Conservation (phyloP, 2,329 filamentous ascomycete species). For the Periconia sp. region DNA sequence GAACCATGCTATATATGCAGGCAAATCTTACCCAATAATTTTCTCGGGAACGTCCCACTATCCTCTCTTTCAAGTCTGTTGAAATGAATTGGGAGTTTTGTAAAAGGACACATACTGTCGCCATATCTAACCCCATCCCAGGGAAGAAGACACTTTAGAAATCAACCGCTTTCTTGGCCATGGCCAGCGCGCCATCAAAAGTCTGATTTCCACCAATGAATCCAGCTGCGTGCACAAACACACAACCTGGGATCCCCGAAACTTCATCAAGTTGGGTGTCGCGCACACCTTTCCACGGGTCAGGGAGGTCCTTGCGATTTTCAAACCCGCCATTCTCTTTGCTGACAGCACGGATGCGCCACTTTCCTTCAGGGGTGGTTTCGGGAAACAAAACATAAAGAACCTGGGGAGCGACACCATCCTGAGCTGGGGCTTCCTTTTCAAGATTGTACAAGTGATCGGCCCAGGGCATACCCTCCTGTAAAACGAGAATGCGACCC, state of each 20-base stretch:
- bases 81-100: too few species aligned
- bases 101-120: too few species aligned
- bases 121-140: too few species aligned
- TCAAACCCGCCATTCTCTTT: slow-evolving; percentile 82
- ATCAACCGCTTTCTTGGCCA: slow-evolving; percentile 76
- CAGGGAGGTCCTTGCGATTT: slow-evolving; percentile 87
- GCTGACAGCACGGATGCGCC: slow-evolving; percentile 93
- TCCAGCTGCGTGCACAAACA: slow-evolving; percentile 92
- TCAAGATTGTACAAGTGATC: slow-evolving; percentile 93
- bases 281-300: slow-evolving; percentile 87
- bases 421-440: slow-evolving; percentile 50
- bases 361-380: slow-evolving; percentile 73
- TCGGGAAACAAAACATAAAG: slow-evolving; percentile 93
- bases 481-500: slow-evolving; percentile 79
- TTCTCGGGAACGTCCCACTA: neutral
- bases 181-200: slow-evolving; percentile 81
- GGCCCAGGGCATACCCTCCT: slow-evolving; percentile 86
- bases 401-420: slow-evolving; percentile 57
- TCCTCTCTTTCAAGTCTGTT: neutral
- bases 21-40: neutral
- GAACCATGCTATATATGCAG: neutral
- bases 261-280: slow-evolving; percentile 81
- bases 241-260: slow-evolving; percentile 68
- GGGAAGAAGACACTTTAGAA: slow-evolving; percentile 11
- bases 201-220: slow-evolving; percentile 97